Base-by-base conservation (phyloP, 257 asterid genomes). In the Primulina eburnea region DNA sequence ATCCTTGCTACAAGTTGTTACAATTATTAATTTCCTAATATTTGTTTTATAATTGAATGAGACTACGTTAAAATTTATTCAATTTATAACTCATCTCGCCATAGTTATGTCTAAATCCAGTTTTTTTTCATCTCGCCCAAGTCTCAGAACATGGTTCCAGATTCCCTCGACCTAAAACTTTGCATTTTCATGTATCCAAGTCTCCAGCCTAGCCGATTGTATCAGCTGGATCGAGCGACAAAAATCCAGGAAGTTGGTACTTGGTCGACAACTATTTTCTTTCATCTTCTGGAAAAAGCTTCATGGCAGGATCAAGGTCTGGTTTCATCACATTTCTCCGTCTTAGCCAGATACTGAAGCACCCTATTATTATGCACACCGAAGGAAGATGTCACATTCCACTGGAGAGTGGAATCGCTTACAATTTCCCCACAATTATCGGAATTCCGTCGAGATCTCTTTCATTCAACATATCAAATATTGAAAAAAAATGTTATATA, bases 171-270 rank as follows among this genome's bases (percentile, higher is more conserved):
- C 29, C 29, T 28, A 28, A 84, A 86, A 62, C 96, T 87, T 74
- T 86, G 96, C 96, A 93, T 82, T 82, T 89, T 96, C 89, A 84
- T 86, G 72, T 93, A 87, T 20, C 90, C 99, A 72, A 93, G 78
- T 79, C 89, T 77, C 70, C 97, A 61, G 90, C 91, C 80, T 80
- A 85, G 73, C 95, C 92, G 97, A 92, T 82, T 16, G 84, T 87
- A 73, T 82, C 89, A 43, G 81, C 78, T 55, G 81, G 86, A 56
- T 21, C 24, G 24, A 21, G 85, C 70, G 32, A 59, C 79, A 62
- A 84, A 84, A 70, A 84, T 81, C 24, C 75, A 80, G 40, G 81
- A 70, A 61, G 79, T 75, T 35, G 89, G 89, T 26, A 21, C 24
- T 21, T 21, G 24, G 24, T 21, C 83, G 79, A 60, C 47, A 75